A percentile compares a stretch with the other conserved stretches of the same genome.
Conservation (phyloP, 371 early-diverging fungal species). For the Sporodiniella umbellata region DNA sequence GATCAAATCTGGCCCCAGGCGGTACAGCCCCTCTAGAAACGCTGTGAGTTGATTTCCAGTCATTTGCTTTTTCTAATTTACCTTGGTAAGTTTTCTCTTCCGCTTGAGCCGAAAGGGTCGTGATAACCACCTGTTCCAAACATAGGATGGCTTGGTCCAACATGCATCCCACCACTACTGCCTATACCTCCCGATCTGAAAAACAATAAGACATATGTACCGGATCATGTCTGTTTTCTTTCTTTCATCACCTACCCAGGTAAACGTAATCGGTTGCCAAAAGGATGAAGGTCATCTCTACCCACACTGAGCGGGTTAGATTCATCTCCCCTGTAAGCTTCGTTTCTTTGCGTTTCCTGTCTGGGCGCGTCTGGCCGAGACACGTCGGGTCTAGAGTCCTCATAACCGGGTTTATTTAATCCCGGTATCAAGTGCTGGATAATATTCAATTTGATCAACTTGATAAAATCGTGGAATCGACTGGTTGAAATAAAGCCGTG, state of each 20-base stretch:
- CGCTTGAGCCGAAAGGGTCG: slow-evolving; percentile 40
- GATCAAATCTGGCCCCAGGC: slow-evolving; percentile 94
- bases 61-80: slow-evolving; percentile 8
- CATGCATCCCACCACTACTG: slow-evolving; percentile 78
- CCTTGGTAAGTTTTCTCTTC: slow-evolving; percentile 52
- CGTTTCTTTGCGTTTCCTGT: no score
- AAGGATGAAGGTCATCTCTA: slow-evolving; percentile 52
- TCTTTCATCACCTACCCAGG: no score
- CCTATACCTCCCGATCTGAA: slow-evolving; percentile 5
- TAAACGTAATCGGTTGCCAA: slow-evolving; percentile 44
- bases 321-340: no score
- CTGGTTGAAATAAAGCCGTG: slow-evolving; percentile 59
- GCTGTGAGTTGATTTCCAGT: no score
- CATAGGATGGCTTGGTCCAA: slow-evolving; percentile 91
- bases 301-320: slow-evolving; percentile 57
- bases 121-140: slow-evolving; percentile 51
- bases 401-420: slow-evolving; percentile 39
- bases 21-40: slow-evolving; percentile 84
- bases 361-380: no score
- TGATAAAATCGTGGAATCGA: slow-evolving; percentile 59
- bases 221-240: no score
- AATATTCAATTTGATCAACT: slow-evolving; percentile 58
- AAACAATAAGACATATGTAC: no score
- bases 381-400: slow-evolving; percentile 14
- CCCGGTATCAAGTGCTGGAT: slow-evolving; percentile 70